Percentiles rank a stretch among this genome's conserved stretches.
These are phyloP conservation scores for Penicillium paradoxum DNA, from an alignment of 495 filamentous ascomycete genomes.

Conservation along the genomic window DNA sequence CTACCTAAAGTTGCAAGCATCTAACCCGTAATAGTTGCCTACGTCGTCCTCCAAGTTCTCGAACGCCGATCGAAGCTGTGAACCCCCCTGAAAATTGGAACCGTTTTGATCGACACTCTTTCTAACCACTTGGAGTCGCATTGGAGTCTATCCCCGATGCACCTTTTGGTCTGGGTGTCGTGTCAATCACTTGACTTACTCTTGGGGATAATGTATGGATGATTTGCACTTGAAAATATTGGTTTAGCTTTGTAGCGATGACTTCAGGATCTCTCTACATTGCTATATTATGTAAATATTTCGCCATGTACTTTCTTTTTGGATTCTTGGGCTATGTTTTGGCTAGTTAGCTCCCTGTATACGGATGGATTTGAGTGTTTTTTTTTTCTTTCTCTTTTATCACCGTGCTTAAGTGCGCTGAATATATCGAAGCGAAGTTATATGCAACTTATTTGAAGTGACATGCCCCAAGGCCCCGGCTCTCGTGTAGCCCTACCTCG, in stretches of 20 bases:
- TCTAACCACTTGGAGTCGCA: neutral
- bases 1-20: neutral
- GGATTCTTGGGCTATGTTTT: neutral
- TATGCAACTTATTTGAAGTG: no score
- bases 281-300: neutral
- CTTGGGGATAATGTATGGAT: neutral
- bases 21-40: slow-evolving; percentile 34
- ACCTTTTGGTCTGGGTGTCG: neutral
- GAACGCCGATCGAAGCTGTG: slow-evolving; percentile 35
- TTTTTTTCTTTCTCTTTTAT: neutral
- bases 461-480: no score
- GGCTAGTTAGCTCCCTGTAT: no score
- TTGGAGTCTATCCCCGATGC: neutral
- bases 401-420: no score
- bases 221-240: neutral
- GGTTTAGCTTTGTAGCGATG: neutral
- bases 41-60: slow-evolving; percentile 28
- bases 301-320: neutral
- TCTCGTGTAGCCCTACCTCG: no score
- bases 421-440: no score
- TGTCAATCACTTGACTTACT: no score
- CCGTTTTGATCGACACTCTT: neutral
- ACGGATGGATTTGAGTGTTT: neutral
- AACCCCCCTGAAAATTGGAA: neutral
- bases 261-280: neutral